phyloP scores from a whole-genome alignment of 2,329 filamentous ascomycete genomes.

The Nigrospora osmanthi region DNA sequence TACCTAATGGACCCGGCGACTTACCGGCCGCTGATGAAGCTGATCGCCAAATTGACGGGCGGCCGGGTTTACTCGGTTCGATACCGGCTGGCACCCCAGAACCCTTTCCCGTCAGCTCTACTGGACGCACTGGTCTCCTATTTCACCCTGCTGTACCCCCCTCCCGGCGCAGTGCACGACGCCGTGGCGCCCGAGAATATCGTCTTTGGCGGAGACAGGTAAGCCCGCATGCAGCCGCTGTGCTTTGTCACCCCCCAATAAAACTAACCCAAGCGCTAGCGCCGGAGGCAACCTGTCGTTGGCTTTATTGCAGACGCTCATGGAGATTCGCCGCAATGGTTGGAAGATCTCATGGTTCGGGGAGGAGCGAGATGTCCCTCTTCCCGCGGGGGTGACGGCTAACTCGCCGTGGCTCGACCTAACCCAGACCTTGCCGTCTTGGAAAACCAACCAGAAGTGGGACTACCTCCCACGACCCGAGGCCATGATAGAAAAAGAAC shows the following conservation, averaged over 20 bases:
- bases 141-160: constrained; percentile 64
- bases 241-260: neutral
- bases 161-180: constrained; percentile 57
- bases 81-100: constrained; percentile 68
- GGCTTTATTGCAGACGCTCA: constrained; percentile 58
- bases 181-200: constrained; percentile 58
- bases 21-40: constrained; percentile 50
- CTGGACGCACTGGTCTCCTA: constrained; percentile 69
- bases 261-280: constrained; percentile 23
- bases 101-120: constrained; percentile 67
- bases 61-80: constrained; percentile 65
- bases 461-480: constrained; percentile 55
- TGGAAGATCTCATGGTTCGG: constrained; percentile 54
- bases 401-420: constrained; percentile 68
- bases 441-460: constrained; percentile 41
- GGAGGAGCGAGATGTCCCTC: constrained; percentile 44
- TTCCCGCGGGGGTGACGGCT: constrained; percentile 58
- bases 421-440: constrained; percentile 52
- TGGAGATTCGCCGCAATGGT: constrained; percentile 48
- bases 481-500: constrained; percentile 17
- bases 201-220: constrained; percentile 65
- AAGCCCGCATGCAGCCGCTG: constrained; percentile 5
- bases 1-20: constrained; percentile 64
- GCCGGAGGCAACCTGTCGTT: constrained; percentile 67
- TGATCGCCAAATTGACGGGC: constrained; percentile 57